phyloP scores from a whole-genome alignment of 75 land plant genomes.

The Adiantum capillusveneris region DNA sequence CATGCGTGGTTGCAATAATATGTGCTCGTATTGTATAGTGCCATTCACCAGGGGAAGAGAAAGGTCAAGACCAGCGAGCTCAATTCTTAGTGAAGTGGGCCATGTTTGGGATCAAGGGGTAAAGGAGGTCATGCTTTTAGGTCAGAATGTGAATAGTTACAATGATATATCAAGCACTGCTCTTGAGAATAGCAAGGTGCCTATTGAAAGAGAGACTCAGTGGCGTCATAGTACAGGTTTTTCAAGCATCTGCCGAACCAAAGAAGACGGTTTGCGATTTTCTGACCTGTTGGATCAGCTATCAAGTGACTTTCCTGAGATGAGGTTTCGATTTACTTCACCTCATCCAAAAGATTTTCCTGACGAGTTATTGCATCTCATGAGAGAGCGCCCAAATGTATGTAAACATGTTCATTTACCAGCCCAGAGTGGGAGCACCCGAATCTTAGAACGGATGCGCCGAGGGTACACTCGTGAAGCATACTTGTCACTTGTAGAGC shows the following conservation, averaged over 20 bases:
- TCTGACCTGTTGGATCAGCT: conserved; percentile 65
- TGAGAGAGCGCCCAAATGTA: conserved; percentile 79
- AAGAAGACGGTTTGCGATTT: conserved; percentile 71
- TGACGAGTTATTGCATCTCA: conserved; percentile 71
- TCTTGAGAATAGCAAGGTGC: conserved; percentile 16
- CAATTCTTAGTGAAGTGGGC: conserved; percentile 86
- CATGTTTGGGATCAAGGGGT: conserved; percentile 87
- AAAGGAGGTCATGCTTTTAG: conserved; percentile 89
- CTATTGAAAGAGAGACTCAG: conserved; percentile 37
- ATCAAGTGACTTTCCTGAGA: conserved; percentile 71
- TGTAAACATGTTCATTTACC: conserved; percentile 91
- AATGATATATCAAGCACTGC: conserved; percentile 52
- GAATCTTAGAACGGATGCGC: conserved; percentile 86
- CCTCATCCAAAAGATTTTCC: conserved; percentile 99
- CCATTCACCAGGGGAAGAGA: conserved; percentile 99
- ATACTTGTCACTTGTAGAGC: conserved; percentile 82
- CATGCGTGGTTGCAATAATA: conserved; percentile 99
- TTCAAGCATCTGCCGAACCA: conserved; percentile 67
- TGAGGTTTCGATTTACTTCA: conserved; percentile 94
- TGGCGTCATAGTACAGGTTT: conserved; percentile 82
- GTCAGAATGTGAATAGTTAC: conserved; percentile 98
- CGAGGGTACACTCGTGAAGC: conserved; percentile 93
- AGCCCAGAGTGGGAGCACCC: conserved; percentile 85
- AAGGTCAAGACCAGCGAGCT: conserved; percentile 90
- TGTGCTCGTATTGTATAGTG: conserved; percentile 99